Percentiles rank a stretch among this genome's conserved stretches.
These are phyloP conservation scores for Cladosporium sp. DNA, from an alignment of 2,329 filamentous ascomycete species.

Conservation along the genomic window DNA sequence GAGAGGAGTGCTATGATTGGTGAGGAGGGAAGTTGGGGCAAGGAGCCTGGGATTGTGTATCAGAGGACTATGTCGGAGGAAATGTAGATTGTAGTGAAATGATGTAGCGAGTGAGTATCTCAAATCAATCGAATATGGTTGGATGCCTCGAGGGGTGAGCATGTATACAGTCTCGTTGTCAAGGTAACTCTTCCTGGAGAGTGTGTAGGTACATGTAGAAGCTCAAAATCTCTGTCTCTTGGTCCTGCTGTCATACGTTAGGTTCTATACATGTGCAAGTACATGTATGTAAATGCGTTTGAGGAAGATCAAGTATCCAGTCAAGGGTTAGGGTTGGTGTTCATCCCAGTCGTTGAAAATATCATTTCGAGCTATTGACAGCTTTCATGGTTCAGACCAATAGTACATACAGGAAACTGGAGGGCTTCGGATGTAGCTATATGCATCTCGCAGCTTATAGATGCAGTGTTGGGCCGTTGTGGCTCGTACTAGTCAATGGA, in stretches of 20 bases:
- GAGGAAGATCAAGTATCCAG: background rate
- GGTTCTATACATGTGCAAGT: too few species aligned
- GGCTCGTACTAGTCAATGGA: too few species aligned
- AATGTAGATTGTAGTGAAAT: background rate
- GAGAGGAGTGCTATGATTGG: conserved; percentile 6
- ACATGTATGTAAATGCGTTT: background rate
- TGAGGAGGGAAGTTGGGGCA: background rate
- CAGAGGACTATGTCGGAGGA: background rate
- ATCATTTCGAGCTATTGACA: background rate
- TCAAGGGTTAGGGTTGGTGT: background rate
- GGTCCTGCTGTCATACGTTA: background rate
- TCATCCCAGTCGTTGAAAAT: accelerated
- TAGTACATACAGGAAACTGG: background rate
- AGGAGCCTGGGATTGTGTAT: background rate
- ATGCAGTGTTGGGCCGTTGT: too few species aligned
- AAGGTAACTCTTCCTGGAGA: background rate
- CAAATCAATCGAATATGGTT: background rate
- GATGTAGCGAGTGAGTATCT: background rate
- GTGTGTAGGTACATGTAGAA: too few species aligned
- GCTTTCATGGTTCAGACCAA: background rate
- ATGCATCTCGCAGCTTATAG: background rate
- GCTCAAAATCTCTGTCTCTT: background rate
- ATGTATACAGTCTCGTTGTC: background rate
- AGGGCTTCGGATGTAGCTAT: background rate
- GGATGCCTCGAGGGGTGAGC: background rate